phyloP scores from a whole-genome alignment of 768 basidiomycete genomes.

The Panellus pusillus region DNA sequence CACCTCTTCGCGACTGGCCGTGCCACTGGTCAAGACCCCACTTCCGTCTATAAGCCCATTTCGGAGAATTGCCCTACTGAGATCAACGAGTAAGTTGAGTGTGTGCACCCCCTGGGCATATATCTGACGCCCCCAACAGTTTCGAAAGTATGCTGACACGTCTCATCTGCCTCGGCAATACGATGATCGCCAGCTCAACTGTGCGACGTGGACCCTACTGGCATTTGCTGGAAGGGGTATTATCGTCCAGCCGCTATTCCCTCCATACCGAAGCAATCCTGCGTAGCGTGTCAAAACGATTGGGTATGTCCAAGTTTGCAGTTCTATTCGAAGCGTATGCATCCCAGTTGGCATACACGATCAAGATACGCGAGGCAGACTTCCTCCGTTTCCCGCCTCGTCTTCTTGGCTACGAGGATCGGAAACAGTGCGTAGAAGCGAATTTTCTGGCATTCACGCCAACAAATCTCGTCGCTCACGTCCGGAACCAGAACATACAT shows the following conservation, averaged over 20 bases:
- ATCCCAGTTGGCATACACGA: slow-evolving; percentile 69
- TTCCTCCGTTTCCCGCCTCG: slow-evolving; percentile 65
- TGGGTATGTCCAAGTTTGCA: slow-evolving; percentile 63
- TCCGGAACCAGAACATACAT: slow-evolving; percentile 25
- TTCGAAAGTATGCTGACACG: slow-evolving; percentile 78
- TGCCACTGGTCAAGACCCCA: slow-evolving; percentile 29
- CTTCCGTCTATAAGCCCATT: slow-evolving; percentile 48
- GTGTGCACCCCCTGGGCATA: not conserved
- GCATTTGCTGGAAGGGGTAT: slow-evolving; percentile 76
- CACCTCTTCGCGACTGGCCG: slow-evolving; percentile 55
- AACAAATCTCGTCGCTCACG: slow-evolving; percentile 54
- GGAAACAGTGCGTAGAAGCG: slow-evolving; percentile 63
- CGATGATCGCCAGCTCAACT: slow-evolving; percentile 75
- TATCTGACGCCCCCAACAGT: slow-evolving; percentile 34
- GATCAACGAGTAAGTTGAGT: slow-evolving; percentile 48
- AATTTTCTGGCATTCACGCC: slow-evolving; percentile 70
- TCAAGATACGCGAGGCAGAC: slow-evolving; percentile 50
- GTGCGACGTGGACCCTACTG: slow-evolving; percentile 83
- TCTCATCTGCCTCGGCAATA: slow-evolving; percentile 69
- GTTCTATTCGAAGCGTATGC: slow-evolving; percentile 79
- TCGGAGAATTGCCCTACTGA: slow-evolving; percentile 43
- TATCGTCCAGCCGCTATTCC: slow-evolving; percentile 35
- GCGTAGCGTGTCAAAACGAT: slow-evolving; percentile 55
- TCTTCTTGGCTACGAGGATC: slow-evolving; percentile 74
- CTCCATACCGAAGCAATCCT: slow-evolving; percentile 54